Evolutionary conservation across 495 filamentous ascomycete genomes (phyloP).

Genomic region (Podospora bellae-mahoneyi): DNA sequence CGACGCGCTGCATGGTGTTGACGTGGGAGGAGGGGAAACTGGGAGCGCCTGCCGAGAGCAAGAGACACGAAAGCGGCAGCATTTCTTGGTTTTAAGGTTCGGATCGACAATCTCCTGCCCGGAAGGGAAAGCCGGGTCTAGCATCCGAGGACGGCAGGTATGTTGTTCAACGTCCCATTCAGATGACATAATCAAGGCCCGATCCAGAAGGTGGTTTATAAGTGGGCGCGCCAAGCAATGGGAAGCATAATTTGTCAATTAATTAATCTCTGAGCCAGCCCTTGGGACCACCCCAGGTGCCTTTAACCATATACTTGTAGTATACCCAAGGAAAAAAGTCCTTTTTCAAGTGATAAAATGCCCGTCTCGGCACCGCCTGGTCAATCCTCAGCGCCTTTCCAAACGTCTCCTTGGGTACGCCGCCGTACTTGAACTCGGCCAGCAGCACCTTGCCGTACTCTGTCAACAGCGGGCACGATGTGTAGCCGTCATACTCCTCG

Average conservation of each 20-base stretch:
- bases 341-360: constrained; percentile 67
- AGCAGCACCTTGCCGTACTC: constrained; percentile 66
- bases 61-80: background rate
- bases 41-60: background rate
- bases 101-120: constrained; percentile 13
- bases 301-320: constrained; percentile 56
- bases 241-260: background rate
- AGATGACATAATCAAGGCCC: background rate
- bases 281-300: constrained; percentile 60
- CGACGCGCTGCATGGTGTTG: constrained; percentile 21
- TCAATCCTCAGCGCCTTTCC: constrained; percentile 53
- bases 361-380: constrained; percentile 52
- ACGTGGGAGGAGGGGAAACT: background rate
- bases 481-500: constrained; percentile 62
- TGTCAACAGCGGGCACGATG: constrained; percentile 64
- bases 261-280: constrained; percentile 37
- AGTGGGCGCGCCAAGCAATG: constrained; percentile 16
- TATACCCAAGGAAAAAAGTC: constrained; percentile 71
- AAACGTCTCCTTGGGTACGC: constrained; percentile 68
- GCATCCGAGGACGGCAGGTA: constrained; percentile 20
- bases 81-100: constrained; percentile 2
- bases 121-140: constrained; percentile 15
- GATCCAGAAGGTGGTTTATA: constrained; percentile 15
- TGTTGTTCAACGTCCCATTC: constrained; percentile 10
- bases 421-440: constrained; percentile 72